Base-by-base conservation (phyloP, 768 basidiomycete species). In the Suillus paluster region DNA sequence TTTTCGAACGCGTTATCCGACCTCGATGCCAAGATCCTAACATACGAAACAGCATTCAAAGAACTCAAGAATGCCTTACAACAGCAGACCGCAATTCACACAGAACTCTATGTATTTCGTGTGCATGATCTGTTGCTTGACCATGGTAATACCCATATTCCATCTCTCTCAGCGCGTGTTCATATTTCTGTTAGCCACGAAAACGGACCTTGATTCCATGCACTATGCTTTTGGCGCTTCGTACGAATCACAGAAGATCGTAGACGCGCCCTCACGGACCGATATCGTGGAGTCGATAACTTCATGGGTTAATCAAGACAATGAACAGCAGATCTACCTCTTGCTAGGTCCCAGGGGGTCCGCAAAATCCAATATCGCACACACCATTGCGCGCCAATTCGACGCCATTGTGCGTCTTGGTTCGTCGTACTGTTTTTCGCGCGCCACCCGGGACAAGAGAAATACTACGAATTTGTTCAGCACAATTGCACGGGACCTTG, bases 401-500 rank as follows among this genome's bases (percentile, higher is more conserved):
- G 67, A 73, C 12, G 60, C 62, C 12, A 64, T 74, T 45, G 19
- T 62, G 34, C 68, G 76, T 27, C 61, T 77, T 2, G 76, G 76
- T 19, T 75, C 76, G 25, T 72, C 72, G 6, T 71, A 69, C 21
- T 78, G 69, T 57, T 73, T 78, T 60, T 60, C 67, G 21, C 65
- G 61, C 2, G 61, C 57, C 6, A 62, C 57, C 14, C 42, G 67
- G 12, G 62, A 59, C 38, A 65, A 34, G 48, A 14, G 68, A 44
- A 65, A 72, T 39, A 63, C 69, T 36, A 59, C 63, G 61, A 65
- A 72, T 56, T 44, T 77, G 41, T 75, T 77, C 64, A 70, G 69
- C 33, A 78, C 76, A n/a, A 70, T 77, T 8, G 75, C 76, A 5
- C 62, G 62, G 11, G 67, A 77, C 38, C 67, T 77, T 23, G 74